phyloP scores from a whole-genome alignment of 371 early-diverging fungal species.

The Cokeromyces recurvatus region DNA sequence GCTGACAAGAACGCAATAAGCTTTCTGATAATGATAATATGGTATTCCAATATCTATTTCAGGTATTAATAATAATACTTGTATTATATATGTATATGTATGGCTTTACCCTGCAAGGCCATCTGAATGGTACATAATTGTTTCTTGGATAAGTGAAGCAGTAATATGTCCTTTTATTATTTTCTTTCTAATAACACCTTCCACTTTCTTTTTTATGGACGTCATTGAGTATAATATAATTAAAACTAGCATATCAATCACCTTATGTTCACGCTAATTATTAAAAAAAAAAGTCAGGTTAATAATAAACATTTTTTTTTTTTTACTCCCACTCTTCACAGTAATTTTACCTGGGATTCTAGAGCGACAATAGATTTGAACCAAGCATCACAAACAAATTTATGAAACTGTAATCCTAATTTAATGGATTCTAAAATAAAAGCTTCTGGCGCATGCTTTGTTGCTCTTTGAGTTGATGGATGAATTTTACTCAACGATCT shows the following conservation, averaged over 20 bases:
- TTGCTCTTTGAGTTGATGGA: not conserved
- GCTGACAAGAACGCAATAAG: slow-evolving; percentile 53
- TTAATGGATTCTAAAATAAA: slow-evolving; percentile 68
- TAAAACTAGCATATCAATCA: slow-evolving; percentile 65
- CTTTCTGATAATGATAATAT: slow-evolving; percentile 61
- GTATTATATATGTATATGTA: too few relatives aligned
- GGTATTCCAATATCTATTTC: slow-evolving; percentile 52
- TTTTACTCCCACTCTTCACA: not conserved
- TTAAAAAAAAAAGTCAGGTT: not conserved
- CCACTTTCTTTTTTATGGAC: slow-evolving; percentile 63
- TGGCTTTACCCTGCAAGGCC: slow-evolving; percentile 43
- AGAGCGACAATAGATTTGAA: slow-evolving; percentile 52
- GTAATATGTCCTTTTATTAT: slow-evolving; percentile 50
- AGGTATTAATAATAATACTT: too few relatives aligned
- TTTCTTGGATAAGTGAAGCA: slow-evolving; percentile 44
- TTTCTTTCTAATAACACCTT: slow-evolving; percentile 53
- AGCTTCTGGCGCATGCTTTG: slow-evolving; percentile 46
- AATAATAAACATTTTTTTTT: too few relatives aligned
- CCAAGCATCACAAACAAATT: slow-evolving; percentile 72
- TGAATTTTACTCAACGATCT: slow-evolving; percentile 43
- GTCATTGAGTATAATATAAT: slow-evolving; percentile 64
- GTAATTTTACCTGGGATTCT: slow-evolving; percentile 24
- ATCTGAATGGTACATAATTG: slow-evolving; percentile 45
- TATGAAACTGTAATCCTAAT: slow-evolving; percentile 62
- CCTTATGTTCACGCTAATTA: slow-evolving; percentile 37